Percentiles rank a stretch among this genome's conserved stretches.
These are phyloP conservation scores for Allomyces macrogynus DNA, from an alignment of 192 early-diverging fungal genomes.

Conservation along the genomic window DNA sequence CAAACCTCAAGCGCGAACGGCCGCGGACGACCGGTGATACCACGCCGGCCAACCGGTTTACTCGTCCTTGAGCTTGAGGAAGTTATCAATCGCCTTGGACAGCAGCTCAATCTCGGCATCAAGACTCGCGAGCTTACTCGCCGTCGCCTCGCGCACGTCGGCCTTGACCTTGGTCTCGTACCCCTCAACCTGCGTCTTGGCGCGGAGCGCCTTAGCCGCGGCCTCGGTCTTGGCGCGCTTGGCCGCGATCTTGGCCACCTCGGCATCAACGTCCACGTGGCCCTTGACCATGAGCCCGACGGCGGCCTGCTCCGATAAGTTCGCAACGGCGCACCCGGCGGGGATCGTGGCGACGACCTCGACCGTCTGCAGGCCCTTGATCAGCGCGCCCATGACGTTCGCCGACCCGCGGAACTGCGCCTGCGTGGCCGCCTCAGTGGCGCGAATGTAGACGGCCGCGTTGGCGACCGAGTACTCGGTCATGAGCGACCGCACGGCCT, in stretches of 20 bases:
- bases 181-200: conserved; percentile 42
- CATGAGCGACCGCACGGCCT: conserved; percentile 53
- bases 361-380: conserved; percentile 50
- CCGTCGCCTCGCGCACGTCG: conserved; percentile 51
- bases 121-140: conserved; percentile 44
- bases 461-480: conserved; percentile 41
- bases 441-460: conserved; percentile 36
- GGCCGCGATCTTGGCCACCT: conserved; percentile 57
- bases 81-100: conserved; percentile 39
- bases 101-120: conserved; percentile 59
- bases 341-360: conserved; percentile 41
- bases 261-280: conserved; percentile 58
- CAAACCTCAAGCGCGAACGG: too few species aligned
- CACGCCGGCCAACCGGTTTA: too few species aligned
- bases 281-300: conserved; percentile 63
- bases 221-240: conserved; percentile 41
- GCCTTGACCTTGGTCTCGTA: conserved; percentile 49
- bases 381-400: conserved; percentile 42
- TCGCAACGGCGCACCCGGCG: conserved; percentile 53
- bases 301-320: conserved; percentile 45
- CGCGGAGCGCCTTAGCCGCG: conserved; percentile 24
- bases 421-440: conserved; percentile 16
- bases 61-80: conserved; percentile 35
- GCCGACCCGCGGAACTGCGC: conserved; percentile 34
- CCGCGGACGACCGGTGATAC: too few species aligned